Conservation (phyloP, 2,329 filamentous ascomycete species). For the Leptographium procerum region DNA sequence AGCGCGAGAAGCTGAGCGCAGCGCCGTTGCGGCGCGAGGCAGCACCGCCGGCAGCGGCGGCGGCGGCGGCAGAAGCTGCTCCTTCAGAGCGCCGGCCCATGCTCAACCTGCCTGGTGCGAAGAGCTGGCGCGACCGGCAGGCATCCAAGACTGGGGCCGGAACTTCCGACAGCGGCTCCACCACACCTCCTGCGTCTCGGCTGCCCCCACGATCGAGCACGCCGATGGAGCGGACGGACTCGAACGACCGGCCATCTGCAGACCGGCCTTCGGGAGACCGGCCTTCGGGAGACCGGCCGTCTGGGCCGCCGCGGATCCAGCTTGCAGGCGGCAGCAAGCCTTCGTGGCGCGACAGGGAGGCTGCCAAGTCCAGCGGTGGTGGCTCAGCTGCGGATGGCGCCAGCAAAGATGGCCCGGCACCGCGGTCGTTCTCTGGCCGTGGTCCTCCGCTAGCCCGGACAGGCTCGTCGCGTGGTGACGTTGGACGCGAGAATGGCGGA, state of each 20-base stretch:
- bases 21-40: conserved; percentile 4
- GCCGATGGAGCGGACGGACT: conserved; percentile 30
- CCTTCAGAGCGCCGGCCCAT: conserved; percentile 45
- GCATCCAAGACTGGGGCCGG: conserved; percentile 32
- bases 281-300: conserved; percentile 20
- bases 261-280: conserved; percentile 11
- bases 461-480: conserved; percentile 22
- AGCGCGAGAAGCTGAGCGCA: conserved; percentile 39
- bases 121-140: conserved; percentile 63
- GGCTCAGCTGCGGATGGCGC: conserved; percentile 3
- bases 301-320: conserved; percentile 42
- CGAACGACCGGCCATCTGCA: conserved; percentile 25
- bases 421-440: conserved; percentile 24
- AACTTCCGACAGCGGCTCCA: conserved; percentile 10
- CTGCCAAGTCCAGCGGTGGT: conserved; percentile 28
- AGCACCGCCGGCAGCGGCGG: too few species aligned
- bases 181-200: conserved; percentile 4
- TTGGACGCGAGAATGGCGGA: conserved; percentile 25
- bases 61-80: conserved; percentile 24
- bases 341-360: conserved; percentile 51
- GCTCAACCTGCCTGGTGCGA: conserved; percentile 46
- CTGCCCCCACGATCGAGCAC: conserved; percentile 19
- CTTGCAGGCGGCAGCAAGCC: conserved; percentile 38
- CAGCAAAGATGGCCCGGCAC: conserved; percentile 16
- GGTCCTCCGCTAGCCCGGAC: conserved; percentile 31